Evolutionary conservation across 768 basidiomycete genomes (phyloP).

Genomic region (Cystofilobasidium macerans): DNA sequence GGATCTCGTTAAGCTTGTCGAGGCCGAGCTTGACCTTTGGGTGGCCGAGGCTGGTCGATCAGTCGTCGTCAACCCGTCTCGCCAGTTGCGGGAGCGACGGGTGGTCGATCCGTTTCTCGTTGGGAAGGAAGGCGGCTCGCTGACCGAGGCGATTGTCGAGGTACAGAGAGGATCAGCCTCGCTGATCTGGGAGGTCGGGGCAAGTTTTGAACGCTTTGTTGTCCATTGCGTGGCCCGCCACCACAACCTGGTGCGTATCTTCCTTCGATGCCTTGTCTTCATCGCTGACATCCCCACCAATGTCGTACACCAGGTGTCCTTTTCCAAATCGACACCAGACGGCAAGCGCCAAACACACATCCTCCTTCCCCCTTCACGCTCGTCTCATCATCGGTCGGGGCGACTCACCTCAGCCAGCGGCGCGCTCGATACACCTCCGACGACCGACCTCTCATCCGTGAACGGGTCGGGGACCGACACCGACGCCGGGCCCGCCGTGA

Average conservation of each 20-base stretch:
- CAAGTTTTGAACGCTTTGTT: conserved; percentile 23
- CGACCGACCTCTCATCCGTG: conserved; percentile 18
- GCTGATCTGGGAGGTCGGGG: conserved; percentile 14
- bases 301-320: conserved; percentile 7
- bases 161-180: not conserved
- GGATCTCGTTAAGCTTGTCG: conserved; percentile 17
- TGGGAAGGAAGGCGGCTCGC: not conserved
- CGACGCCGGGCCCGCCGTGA: not conserved
- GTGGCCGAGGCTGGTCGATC: not conserved
- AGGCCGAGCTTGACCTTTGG: conserved; percentile 17
- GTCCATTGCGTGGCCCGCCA: conserved; percentile 26
- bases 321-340: conserved; percentile 20
- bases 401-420: not conserved
- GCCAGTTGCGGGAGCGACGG: not conserved
- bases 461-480: conserved; percentile 15
- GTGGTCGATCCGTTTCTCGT: conserved; percentile 17
- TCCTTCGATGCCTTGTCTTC: not conserved
- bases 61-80: not conserved
- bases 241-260: conserved; percentile 5
- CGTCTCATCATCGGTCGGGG: not conserved
- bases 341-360: conserved; percentile 18
- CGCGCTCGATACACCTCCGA: conserved; percentile 24
- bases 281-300: not conserved
- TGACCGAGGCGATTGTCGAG: conserved; percentile 22
- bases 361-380: conserved; percentile 20